Conservation (phyloP, 2,329 filamentous ascomycete species). For the Fusarium scirpi region DNA sequence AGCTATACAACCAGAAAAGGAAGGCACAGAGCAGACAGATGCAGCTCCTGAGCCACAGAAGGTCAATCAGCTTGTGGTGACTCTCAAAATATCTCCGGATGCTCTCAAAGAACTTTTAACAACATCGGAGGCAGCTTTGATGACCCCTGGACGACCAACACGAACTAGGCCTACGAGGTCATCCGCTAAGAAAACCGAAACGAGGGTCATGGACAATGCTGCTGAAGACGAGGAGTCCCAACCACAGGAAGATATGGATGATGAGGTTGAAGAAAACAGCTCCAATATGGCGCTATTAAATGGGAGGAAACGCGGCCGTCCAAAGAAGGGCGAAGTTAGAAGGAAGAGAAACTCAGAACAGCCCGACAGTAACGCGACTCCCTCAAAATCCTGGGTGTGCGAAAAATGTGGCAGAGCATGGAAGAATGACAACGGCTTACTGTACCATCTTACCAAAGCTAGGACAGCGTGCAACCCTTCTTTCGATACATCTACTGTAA, state of each 20-base stretch:
- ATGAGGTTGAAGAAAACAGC: not conserved
- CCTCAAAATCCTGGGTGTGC: slow-evolving; percentile 57
- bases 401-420: slow-evolving; percentile 65
- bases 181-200: slow-evolving; percentile 22
- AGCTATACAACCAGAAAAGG: not conserved
- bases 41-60: not conserved
- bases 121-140: not conserved
- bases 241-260: not conserved
- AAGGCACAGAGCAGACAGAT: not conserved
- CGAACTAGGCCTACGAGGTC: slow-evolving; percentile 23
- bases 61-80: slow-evolving; percentile 13
- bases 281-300: slow-evolving; percentile 23
- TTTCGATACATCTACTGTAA: slow-evolving; percentile 41
- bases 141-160: slow-evolving; percentile 25
- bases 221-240: slow-evolving; percentile 4
- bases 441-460: slow-evolving; percentile 69
- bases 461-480: slow-evolving; percentile 65
- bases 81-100: slow-evolving; percentile 21
- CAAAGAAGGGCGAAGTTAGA: slow-evolving; percentile 27
- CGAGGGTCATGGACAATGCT: not conserved
- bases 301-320: slow-evolving; percentile 47
- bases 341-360: slow-evolving; percentile 20
- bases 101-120: slow-evolving; percentile 9
- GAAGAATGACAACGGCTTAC: slow-evolving; percentile 69
- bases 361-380: slow-evolving; percentile 28